Conservation (phyloP, 495 filamentous ascomycete genomes). For the Oidiodendron maius region DNA sequence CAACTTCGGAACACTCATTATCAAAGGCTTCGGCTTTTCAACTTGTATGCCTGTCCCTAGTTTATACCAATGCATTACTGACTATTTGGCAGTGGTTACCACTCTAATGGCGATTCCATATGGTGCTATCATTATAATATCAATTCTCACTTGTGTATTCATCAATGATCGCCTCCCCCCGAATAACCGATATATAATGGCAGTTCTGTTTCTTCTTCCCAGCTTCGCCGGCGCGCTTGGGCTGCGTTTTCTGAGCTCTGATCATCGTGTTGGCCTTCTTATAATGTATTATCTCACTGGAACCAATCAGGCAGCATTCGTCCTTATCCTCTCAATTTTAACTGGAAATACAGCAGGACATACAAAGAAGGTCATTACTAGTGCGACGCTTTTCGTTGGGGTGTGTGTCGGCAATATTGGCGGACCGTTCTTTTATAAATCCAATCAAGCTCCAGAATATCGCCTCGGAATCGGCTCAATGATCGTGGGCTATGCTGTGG, state of each 20-base stretch:
- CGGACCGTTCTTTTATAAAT: conserved; percentile 29
- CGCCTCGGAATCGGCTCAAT: conserved; percentile 55
- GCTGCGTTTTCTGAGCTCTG: neutral
- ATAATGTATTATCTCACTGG: conserved; percentile 10
- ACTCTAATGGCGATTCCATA: conserved; percentile 10
- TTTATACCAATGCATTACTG: too few species aligned
- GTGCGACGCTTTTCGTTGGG: neutral
- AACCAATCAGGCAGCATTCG: conserved; percentile 9
- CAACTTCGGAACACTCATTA: conserved; percentile 6
- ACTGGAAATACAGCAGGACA: conserved; percentile 9
- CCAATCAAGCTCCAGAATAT: conserved; percentile 48
- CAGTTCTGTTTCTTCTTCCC: neutral
- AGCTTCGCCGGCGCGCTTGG: neutral
- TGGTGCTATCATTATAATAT: neutral
- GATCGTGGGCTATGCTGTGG: conserved; percentile 28
- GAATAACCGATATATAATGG: too few species aligned
- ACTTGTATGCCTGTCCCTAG: too few species aligned
- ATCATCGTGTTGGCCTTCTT: conserved; percentile 7
- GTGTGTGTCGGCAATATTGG: neutral
- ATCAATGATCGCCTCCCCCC: neutral
- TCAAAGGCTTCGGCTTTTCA: conserved; percentile 6
- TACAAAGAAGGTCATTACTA: conserved; percentile 5
- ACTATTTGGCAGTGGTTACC: too few species aligned
- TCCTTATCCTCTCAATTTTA: conserved; percentile 1
- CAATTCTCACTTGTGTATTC: neutral